phyloP scores from a whole-genome alignment of 2,329 filamentous ascomycete genomes.

The Claviceps cyperi region DNA sequence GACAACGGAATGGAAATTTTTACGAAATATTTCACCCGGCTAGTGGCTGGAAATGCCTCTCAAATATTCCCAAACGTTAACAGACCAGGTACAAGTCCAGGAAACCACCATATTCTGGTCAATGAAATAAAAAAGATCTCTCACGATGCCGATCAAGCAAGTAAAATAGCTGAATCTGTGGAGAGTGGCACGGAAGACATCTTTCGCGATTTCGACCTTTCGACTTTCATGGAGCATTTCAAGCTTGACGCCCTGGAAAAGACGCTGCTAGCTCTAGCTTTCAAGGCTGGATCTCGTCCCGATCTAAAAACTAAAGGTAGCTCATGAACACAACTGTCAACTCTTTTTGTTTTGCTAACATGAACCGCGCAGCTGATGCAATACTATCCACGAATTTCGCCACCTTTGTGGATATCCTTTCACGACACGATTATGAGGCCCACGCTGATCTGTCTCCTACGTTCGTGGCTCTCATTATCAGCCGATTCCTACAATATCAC shows the following conservation, averaged over 20 bases:
- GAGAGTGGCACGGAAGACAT: constrained; percentile 83
- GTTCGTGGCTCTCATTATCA: constrained; percentile 67
- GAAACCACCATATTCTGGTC: constrained; percentile 70
- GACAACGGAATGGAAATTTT: constrained; percentile 99
- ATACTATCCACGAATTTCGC: constrained; percentile 70
- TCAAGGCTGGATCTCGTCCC: constrained; percentile 65
- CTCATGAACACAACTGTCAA: background rate
- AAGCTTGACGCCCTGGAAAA: constrained; percentile 80
- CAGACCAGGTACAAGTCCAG: constrained; percentile 58
- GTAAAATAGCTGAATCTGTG: constrained; percentile 85
- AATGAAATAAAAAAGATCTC: constrained; percentile 78
- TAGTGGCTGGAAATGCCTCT: constrained; percentile 79
- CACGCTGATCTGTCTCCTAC: constrained; percentile 51
- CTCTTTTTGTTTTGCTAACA: constrained; percentile 10
- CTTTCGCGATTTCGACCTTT: constrained; percentile 92
- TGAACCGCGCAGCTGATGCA: constrained; percentile 55
- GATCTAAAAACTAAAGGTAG: constrained; percentile 84
- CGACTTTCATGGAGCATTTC: constrained; percentile 91
- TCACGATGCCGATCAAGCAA: constrained; percentile 65
- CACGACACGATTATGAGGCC: constrained; percentile 45
- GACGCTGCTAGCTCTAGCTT: constrained; percentile 74
- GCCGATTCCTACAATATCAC: constrained; percentile 75
- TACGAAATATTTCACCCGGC: constrained; percentile 84
- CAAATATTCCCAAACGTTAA: constrained; percentile 77
- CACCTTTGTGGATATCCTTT: constrained; percentile 63